A percentile compares a stretch with the other conserved stretches of the same genome.
These are phyloP conservation scores for Plasmodium knowlesi DNA, from an alignment of 169 alveolate genomes.

Conservation along the genomic window DNA sequence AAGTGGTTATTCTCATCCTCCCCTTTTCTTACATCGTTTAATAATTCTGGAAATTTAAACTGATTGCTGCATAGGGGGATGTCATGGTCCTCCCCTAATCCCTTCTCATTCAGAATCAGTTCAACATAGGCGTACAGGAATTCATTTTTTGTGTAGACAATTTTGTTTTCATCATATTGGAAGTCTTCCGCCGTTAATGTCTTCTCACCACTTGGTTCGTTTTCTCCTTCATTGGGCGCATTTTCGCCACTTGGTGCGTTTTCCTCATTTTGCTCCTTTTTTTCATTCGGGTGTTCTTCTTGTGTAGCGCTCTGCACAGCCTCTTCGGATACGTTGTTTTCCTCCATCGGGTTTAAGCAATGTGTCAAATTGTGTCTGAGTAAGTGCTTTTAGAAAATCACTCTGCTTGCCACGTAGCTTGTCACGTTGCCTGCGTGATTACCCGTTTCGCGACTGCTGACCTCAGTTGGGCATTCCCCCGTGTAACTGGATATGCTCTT, in stretches of 20 bases:
- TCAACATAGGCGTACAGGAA: slow-evolving; percentile 46
- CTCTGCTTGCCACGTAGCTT: too few species aligned
- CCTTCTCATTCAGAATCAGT: slow-evolving; percentile 16
- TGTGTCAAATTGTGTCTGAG: neutral
- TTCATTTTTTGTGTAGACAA: slow-evolving; percentile 39
- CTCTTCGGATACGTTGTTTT: neutral
- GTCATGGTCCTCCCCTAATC: slow-evolving; percentile 21
- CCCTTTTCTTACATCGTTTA: neutral
- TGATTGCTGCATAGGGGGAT: slow-evolving; percentile 29
- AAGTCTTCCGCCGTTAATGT: neutral
- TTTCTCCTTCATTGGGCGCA: neutral
- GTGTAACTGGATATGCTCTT: neutral
- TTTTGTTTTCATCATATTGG: slow-evolving; percentile 1
- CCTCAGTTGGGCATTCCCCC: neutral
- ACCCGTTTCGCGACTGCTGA: neutral
- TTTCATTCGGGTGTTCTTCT: neutral
- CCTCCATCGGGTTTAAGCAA: neutral
- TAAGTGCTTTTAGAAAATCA: neutral
- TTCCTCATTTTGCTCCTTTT: neutral
- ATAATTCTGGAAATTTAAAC: slow-evolving; percentile 8
- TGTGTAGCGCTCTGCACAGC: neutral
- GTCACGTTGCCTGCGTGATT: neutral
- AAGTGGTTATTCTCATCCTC: neutral
- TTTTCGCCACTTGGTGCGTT: neutral
- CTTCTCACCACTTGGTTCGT: neutral